Base-by-base conservation (phyloP, 202 grass and related monocot genomes). In the Zoysia matrella region DNA sequence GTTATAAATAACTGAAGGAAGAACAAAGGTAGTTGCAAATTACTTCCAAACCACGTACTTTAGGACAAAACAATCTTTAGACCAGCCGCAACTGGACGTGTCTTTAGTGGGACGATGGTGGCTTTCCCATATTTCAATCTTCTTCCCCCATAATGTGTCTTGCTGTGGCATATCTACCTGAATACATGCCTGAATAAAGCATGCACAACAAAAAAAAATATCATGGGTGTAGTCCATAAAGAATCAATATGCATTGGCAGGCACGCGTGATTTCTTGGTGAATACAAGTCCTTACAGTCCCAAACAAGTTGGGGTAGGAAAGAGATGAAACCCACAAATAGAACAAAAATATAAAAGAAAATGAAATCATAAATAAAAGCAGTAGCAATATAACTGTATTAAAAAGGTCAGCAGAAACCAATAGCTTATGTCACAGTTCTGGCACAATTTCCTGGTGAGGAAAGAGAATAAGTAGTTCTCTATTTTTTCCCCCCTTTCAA, bases 121-220 rank as follows among this genome's bases (percentile, higher is more conserved):
- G 36, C 81, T 92, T 72, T 72, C 69, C 77, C 91, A 79, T 82
- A 92, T 73, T 62, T 85, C 73, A 66, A 73, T 48, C 80, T 94
- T 97, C 58, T 86, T 77, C 58, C 39, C 41, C 65, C 73, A 81
- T 75, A 92, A 83, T 71, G 83, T 86, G 50, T 94, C 94, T 74
- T 90, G 50, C 10, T 42, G 81, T 67, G 81, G 71, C 69, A 94
- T 82, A 76, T 88, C 62, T 85, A 97, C 83, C 22, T 4, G 81
- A 78, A 89, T 65, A 78, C 67, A 73, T 78, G 69, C 83, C 94
- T 97, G 87, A 84, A 82, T 81, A 82, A 47, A 72, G n/a, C 15
- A 73, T 67, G 22, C 6, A 53, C 52, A 79, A 47, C 41, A 30
- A 30, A 30, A 66, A n/a, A 60, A 79, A 72, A 66, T 57, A 81